phyloP scores from a whole-genome alignment of 1,284 basidiomycete species.

The Somion occarium region DNA sequence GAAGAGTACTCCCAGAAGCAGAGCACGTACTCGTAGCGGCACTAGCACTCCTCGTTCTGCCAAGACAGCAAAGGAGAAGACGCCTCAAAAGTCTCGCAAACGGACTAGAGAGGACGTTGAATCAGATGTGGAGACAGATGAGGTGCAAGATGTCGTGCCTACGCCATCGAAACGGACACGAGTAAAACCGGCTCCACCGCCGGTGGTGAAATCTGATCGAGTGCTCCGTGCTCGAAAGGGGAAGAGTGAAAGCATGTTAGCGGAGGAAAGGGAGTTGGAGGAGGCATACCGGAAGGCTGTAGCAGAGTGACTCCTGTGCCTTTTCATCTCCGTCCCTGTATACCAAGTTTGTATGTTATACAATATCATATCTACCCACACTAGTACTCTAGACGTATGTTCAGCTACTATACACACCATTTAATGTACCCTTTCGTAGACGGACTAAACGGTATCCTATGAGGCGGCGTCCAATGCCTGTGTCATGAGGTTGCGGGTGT shows the following conservation, averaged over 20 bases:
- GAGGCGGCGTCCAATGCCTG: too few relatives aligned
- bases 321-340: not conserved
- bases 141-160: slow-evolving; percentile 8
- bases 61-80: not conserved
- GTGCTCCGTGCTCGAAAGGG: slow-evolving; percentile 46
- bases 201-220: slow-evolving; percentile 34
- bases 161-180: slow-evolving; percentile 1
- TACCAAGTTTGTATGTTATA: not conserved
- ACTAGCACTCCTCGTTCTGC: not conserved
- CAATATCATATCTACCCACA: not conserved
- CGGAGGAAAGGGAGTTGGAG: slow-evolving; percentile 45
- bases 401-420: not conserved
- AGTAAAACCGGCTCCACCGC: not conserved
- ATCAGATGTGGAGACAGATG: slow-evolving; percentile 16
- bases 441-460: too few relatives aligned
- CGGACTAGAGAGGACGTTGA: slow-evolving; percentile 20
- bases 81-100: slow-evolving; percentile 16
- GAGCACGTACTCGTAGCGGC: not conserved
- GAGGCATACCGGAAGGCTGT: slow-evolving; percentile 42
- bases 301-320: not conserved
- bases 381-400: not conserved
- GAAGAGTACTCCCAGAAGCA: not conserved
- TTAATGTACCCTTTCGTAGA: too few relatives aligned
- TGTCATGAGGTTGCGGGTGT: too few relatives aligned
- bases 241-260: slow-evolving; percentile 43